Base-by-base conservation (phyloP, 257 asterid genomes). In the Capsicum pubescens region DNA sequence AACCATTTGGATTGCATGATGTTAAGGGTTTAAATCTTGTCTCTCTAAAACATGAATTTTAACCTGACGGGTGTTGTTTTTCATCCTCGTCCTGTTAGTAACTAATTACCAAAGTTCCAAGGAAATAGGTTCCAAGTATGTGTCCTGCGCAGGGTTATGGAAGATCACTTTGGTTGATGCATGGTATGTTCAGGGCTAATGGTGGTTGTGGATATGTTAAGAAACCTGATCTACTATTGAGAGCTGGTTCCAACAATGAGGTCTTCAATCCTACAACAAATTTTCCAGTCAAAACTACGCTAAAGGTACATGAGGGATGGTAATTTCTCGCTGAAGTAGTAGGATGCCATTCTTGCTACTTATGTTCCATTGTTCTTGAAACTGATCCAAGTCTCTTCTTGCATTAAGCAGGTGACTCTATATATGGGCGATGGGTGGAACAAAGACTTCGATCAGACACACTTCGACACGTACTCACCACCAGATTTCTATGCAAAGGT, bases 361-460 rank as follows among this genome's bases (percentile, higher is more conserved):
- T 19, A 16, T 9, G 82, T 8, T 57, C 19, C 46, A 71, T n/a
- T 44, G 19, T 54, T 39, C 9, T 54, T 54, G 67, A 21, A 68
- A 39, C 83, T 68, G 57, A 77, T 35, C 80, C 48, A 56, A 72
- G 46, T 68, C 15, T 80, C 44, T 26, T 36, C 63, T 81, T 83
- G 60, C 78, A 58, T 79, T 85, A 63, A 86, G 66, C 91, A 95
- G 99, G 99, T 95, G 85, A 93, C 97, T 12, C 86, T 94, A 35
- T 94, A 86, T 79, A 95, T 94, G 99, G 99, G 99, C 54, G 99
- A 94, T 87, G 98, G 99, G 87, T 95, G 99, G 99, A 89, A 94
- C 88, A 87, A 85, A 56, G 97, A 93, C 89, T 95, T 95, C 84
- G 83, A 80, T 35, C 98, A 90, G 58, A 90, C 95, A 15, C 93